Conservation (phyloP, 176 grass and related monocot species). For the Avena sativa region DNA sequence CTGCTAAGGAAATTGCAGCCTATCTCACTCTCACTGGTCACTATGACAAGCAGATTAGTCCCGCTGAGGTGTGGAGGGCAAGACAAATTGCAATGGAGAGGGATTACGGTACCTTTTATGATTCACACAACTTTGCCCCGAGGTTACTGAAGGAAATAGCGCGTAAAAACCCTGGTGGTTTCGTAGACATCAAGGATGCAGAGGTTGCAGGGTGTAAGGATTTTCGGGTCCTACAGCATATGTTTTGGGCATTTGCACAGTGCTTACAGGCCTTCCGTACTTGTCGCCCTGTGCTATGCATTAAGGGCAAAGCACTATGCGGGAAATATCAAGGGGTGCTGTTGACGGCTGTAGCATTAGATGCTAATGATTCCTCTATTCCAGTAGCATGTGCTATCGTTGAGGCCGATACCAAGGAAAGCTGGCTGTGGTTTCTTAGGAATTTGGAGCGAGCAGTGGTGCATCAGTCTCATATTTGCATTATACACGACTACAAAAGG, state of each 20-base stretch:
- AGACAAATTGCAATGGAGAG: slow-evolving; percentile 3
- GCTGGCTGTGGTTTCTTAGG: slow-evolving; percentile 37
- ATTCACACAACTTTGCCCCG: slow-evolving; percentile 22
- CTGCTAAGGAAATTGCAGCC: not conserved
- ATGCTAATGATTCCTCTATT: slow-evolving; percentile 42
- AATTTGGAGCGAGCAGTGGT: slow-evolving; percentile 20
- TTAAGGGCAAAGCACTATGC: slow-evolving; percentile 32
- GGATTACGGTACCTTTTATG: slow-evolving; percentile 30
- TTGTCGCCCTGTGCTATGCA: slow-evolving; percentile 42
- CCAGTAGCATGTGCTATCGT: slow-evolving; percentile 32
- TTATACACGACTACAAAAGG: slow-evolving; percentile 34
- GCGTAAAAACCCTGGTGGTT: not conserved
- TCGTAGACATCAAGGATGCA: slow-evolving; percentile 32
- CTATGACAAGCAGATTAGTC: not conserved
- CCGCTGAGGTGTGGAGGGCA: slow-evolving; percentile 1
- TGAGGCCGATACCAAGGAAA: slow-evolving; percentile 29
- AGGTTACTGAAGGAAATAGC: slow-evolving; percentile 7
- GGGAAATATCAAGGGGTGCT: slow-evolving; percentile 44
- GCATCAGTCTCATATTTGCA: not conserved
- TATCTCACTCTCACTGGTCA: not conserved
- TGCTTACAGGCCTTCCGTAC: slow-evolving; percentile 6
- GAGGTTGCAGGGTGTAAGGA: slow-evolving; percentile 29
- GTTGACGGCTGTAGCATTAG: slow-evolving; percentile 26
- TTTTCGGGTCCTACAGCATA: slow-evolving; percentile 24
- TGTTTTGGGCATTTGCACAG: slow-evolving; percentile 36